These are phyloP conservation scores for Backusella australiensis DNA, from an alignment of 192 early-diverging fungal genomes.

Conservation along the genomic window DNA sequence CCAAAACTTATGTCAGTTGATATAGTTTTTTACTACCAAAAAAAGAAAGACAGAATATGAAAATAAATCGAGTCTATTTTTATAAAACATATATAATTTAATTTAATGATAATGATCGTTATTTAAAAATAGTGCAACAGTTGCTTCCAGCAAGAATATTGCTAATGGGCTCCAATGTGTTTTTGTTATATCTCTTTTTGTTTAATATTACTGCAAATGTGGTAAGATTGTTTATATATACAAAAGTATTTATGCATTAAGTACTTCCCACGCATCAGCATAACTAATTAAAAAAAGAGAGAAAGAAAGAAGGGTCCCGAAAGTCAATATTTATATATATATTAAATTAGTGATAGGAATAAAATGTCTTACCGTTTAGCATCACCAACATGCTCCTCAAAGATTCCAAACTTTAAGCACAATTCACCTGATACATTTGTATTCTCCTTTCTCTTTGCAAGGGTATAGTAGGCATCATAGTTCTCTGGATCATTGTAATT, in stretches of 20 bases:
- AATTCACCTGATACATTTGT: slow-evolving; percentile 24
- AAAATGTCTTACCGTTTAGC: slow-evolving; percentile 3
- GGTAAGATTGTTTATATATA: not conserved
- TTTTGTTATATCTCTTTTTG: not conserved
- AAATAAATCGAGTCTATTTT: slow-evolving; percentile 2
- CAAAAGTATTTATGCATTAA: not conserved
- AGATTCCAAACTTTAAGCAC: slow-evolving; percentile 25
- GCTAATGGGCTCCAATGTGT: not conserved
- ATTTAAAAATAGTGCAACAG: not conserved
- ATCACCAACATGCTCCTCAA: slow-evolving; percentile 18
- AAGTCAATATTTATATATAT: not conserved
- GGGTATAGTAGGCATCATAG: slow-evolving; percentile 1
- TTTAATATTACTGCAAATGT: not conserved
- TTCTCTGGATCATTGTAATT: slow-evolving; percentile 27
- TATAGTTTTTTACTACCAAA: too few species aligned
- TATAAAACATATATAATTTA: not conserved
- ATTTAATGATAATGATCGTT: not conserved
- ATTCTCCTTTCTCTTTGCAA: slow-evolving; percentile 23
- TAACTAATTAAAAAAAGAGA: not conserved
- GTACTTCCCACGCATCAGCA: not conserved
- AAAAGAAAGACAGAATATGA: not conserved
- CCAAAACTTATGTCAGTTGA: too few species aligned
- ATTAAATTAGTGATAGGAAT: not conserved
- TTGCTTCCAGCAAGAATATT: not conserved
- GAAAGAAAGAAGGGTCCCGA: not conserved